These are phyloP conservation scores for Polyporus arcularius DNA, from an alignment of 768 basidiomycete species.

Conservation along the genomic window DNA sequence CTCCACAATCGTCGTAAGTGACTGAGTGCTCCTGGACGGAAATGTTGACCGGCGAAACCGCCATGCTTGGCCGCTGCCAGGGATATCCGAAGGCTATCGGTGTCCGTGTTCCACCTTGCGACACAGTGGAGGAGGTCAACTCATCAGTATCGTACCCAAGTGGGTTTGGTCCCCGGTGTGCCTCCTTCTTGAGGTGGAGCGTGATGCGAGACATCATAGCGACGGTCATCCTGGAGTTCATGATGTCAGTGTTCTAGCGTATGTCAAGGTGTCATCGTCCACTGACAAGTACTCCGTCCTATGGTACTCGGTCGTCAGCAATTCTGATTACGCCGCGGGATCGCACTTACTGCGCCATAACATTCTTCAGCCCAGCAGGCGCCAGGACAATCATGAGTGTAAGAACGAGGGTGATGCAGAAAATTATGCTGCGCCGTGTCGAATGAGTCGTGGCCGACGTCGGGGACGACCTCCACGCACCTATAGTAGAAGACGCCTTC, in stretches of 20 bases:
- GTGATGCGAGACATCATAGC: conserved; percentile 74
- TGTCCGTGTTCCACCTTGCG: background rate
- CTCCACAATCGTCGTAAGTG: conserved; percentile 10
- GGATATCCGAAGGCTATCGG: background rate
- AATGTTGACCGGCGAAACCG: background rate
- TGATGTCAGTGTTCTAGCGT: too few species aligned
- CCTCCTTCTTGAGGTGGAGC: conserved; percentile 51
- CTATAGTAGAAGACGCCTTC: conserved; percentile 40
- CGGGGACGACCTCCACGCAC: conserved; percentile 18
- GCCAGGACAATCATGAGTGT: conserved; percentile 41
- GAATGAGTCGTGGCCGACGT: background rate
- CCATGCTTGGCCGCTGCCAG: background rate
- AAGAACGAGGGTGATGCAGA: conserved; percentile 37
- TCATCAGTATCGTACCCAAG: background rate
- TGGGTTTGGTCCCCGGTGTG: conserved; percentile 1
- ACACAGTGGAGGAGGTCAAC: background rate
- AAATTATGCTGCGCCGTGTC: conserved; percentile 35
- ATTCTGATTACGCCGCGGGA: background rate
- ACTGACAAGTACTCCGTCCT: conserved; percentile 45
- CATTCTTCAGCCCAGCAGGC: conserved; percentile 33
- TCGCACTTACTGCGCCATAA: conserved; percentile 37
- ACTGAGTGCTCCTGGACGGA: conserved; percentile 14
- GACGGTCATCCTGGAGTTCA: conserved; percentile 36
- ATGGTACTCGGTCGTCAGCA: background rate
- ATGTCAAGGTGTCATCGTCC: background rate